Percentiles rank a stretch among this genome's conserved stretches.
phyloP scores from a whole-genome alignment of 169 alveolate genomes.

The Plasmodium chabaudi region DNA sequence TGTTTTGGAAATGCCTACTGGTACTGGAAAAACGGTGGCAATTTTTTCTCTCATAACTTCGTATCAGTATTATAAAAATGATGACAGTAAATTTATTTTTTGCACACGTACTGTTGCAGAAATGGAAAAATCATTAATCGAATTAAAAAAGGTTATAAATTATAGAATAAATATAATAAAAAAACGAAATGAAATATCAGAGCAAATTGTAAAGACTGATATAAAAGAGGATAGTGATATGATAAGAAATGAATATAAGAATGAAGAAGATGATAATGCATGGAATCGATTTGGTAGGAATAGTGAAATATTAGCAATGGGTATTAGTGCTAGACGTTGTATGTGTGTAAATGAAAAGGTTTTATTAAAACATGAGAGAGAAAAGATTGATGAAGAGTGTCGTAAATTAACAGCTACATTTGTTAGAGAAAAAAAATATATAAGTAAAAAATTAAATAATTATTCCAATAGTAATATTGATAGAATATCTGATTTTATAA shows the following conservation, averaged over 20 bases:
- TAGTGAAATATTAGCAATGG: slow-evolving; percentile 28
- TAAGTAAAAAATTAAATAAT: slow-evolving; percentile 28
- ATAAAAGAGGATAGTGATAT: not conserved
- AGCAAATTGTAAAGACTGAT: slow-evolving; percentile 72
- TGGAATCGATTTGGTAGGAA: not conserved
- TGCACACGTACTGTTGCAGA: slow-evolving; percentile 98
- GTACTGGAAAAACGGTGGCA: slow-evolving; percentile 99
- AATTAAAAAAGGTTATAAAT: slow-evolving; percentile 91
- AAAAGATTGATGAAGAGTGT: slow-evolving; percentile 55
- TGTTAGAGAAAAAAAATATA: slow-evolving; percentile 64
- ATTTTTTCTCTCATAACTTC: slow-evolving; percentile 93
- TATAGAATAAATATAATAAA: slow-evolving; percentile 80
- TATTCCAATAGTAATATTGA: slow-evolving; percentile 20
- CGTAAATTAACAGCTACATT: slow-evolving; percentile 66
- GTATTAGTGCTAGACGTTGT: slow-evolving; percentile 56
- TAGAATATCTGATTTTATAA: slow-evolving; percentile 76
- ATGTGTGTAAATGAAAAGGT: slow-evolving; percentile 76
- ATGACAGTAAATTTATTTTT: slow-evolving; percentile 89
- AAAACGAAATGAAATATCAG: slow-evolving; percentile 67
- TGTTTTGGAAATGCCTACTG: slow-evolving; percentile 98
- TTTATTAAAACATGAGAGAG: slow-evolving; percentile 33
- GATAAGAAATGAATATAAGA: not conserved
- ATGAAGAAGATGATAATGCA: not conserved
- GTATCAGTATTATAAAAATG: slow-evolving; percentile 92
- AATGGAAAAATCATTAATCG: slow-evolving; percentile 98